Percentiles rank a stretch among this genome's conserved stretches.
These are phyloP conservation scores for Phytopythium helicoides DNA, from an alignment of 352 stramenopile species.

Conservation along the genomic window DNA sequence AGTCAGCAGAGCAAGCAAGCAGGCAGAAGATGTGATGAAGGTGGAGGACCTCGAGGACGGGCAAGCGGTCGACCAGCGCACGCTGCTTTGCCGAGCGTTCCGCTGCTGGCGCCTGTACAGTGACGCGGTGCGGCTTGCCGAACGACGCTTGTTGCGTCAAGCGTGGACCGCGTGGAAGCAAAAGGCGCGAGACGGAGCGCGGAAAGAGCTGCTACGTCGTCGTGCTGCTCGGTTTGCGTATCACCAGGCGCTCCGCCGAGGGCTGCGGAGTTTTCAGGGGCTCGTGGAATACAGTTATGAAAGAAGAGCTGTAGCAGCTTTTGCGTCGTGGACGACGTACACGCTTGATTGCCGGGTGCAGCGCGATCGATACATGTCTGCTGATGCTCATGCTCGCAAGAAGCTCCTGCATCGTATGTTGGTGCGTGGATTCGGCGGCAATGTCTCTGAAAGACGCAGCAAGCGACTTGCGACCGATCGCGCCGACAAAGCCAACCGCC, in stretches of 20 bases:
- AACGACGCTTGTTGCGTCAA: conserved; percentile 10
- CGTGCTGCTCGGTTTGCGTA: conserved; percentile 27
- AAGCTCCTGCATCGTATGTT: conserved; percentile 5
- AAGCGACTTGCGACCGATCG: neutral
- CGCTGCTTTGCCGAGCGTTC: neutral
- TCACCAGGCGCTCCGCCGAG: conserved; percentile 15
- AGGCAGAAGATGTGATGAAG: conserved; percentile 4
- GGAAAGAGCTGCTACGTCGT: conserved; percentile 19
- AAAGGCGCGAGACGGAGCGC: conserved; percentile 12
- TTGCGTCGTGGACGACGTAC: conserved; percentile 15
- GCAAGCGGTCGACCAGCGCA: no score
- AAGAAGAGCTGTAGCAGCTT: conserved; percentile 7
- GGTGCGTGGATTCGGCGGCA: conserved; percentile 8
- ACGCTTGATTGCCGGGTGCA: neutral
- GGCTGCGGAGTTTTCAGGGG: conserved; percentile 10
- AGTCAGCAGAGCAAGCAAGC: conserved; percentile 1
- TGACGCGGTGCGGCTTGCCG: neutral
- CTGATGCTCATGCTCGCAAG: conserved; percentile 13
- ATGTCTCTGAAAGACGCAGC: neutral
- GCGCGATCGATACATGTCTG: neutral
- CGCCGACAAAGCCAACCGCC: neutral
- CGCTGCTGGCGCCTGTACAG: neutral
- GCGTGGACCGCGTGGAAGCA: conserved; percentile 23
- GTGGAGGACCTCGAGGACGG: neutral
- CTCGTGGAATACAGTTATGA: conserved; percentile 15